Conservation (phyloP, 75 land plant species). For the Sequoia sempervirens region DNA sequence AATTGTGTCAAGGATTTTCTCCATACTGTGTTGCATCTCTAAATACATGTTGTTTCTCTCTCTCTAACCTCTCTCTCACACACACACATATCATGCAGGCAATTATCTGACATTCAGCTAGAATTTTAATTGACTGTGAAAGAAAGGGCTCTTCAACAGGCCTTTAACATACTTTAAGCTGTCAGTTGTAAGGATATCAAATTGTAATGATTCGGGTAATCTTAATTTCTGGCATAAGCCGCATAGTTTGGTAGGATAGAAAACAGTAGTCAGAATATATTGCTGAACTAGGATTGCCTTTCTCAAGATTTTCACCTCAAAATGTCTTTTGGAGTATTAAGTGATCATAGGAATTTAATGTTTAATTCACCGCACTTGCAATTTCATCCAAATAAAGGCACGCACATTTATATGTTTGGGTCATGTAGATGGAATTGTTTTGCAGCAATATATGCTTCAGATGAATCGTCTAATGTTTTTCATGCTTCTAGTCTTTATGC, state of each 20-base stretch:
- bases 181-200: not conserved
- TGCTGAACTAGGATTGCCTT: not conserved
- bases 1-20: not conserved
- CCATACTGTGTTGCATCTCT: not conserved
- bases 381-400: not conserved
- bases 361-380: not conserved
- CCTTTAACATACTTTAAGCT: not conserved
- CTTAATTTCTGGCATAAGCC: not conserved
- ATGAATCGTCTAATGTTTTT: not conserved
- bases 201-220: not conserved
- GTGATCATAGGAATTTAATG: not conserved
- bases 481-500: not conserved
- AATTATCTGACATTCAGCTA: too few species aligned
- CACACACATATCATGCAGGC: not conserved
- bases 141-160: not conserved
- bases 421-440: not conserved
- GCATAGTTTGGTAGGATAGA: not conserved
- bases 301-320: not conserved
- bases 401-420: not conserved
- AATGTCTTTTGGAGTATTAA: not conserved
- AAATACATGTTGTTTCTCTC: not conserved
- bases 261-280: not conserved
- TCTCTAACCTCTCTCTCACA: too few species aligned
- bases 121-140: too few species aligned
- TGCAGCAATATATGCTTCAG: not conserved